phyloP scores from a whole-genome alignment of 1,284 basidiomycete species.

The Ganoderma meredithae region DNA sequence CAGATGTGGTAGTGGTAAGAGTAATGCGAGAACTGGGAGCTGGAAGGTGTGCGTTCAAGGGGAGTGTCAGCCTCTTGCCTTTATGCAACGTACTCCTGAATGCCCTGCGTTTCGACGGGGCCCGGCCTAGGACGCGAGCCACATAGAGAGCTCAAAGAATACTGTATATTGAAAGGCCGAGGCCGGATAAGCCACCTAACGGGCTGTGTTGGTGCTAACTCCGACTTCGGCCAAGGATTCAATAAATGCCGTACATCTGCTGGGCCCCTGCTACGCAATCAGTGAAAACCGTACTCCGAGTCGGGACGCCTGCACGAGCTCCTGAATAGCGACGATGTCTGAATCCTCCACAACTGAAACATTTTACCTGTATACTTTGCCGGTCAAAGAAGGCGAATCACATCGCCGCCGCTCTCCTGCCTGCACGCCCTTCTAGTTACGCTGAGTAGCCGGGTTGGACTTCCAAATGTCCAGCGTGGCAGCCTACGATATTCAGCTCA shows the following conservation, averaged over 20 bases:
- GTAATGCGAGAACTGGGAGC: background rate
- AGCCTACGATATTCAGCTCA: background rate
- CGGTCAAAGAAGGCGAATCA: no score
- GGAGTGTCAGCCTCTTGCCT: background rate
- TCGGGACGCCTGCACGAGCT: background rate
- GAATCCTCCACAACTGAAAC: no score
- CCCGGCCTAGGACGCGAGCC: background rate
- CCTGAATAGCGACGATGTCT: no score
- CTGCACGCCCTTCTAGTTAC: background rate
- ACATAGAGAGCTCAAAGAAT: background rate
- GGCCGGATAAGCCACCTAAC: no score
- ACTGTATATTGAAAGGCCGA: background rate
- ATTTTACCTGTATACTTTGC: no score
- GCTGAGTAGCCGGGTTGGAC: background rate
- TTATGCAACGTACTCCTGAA: background rate
- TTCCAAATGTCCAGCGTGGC: background rate
- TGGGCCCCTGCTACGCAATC: background rate
- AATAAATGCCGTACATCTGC: background rate
- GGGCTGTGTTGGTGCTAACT: background rate
- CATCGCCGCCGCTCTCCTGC: no score
- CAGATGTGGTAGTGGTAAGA: background rate
- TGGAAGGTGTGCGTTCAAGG: background rate
- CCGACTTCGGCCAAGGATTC: background rate
- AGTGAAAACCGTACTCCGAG: background rate
- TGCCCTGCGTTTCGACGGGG: background rate